A percentile compares a stretch with the other conserved stretches of the same genome.
These are phyloP conservation scores for Rhizoclosmatium globosum DNA, from an alignment of 192 early-diverging fungal genomes.

Conservation along the genomic window DNA sequence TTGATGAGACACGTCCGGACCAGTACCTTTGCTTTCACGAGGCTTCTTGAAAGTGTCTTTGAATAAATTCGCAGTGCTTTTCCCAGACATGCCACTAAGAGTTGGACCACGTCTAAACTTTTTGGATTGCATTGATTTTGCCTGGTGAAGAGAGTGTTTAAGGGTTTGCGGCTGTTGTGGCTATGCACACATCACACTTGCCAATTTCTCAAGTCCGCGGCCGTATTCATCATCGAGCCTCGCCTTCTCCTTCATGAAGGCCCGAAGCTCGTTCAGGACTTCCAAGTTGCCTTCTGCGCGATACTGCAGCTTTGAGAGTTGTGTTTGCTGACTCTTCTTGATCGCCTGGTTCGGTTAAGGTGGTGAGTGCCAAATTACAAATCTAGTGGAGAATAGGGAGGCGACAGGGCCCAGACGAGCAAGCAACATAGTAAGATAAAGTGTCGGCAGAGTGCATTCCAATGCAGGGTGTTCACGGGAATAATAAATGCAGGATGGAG, in stretches of 20 bases:
- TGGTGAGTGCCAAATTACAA: no score
- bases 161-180: no score
- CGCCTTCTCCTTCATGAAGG: slow-evolving; percentile 37
- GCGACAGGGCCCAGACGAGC: no score
- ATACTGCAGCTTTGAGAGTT: slow-evolving; percentile 35
- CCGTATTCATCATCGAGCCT: slow-evolving; percentile 34
- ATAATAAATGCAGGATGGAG: no score
- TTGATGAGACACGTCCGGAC: not conserved
- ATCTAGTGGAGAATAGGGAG: not conserved
- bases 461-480: no score
- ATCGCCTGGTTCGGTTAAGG: slow-evolving; percentile 1
- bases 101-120: slow-evolving; percentile 23
- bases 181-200: not conserved
- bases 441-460: no score
- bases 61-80: not conserved
- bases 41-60: not conserved
- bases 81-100: not conserved
- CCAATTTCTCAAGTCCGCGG: slow-evolving; percentile 30
- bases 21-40: not conserved
- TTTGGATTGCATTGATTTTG: not conserved
- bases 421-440: no score
- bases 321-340: slow-evolving; percentile 29
- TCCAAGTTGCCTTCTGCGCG: slow-evolving; percentile 26
- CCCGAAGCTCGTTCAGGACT: slow-evolving; percentile 12
- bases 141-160: not conserved